A percentile compares a stretch with the other conserved stretches of the same genome.
Evolutionary conservation across 371 early-diverging fungal species (phyloP).

Genomic region (Dichotomocladium elegans): DNA sequence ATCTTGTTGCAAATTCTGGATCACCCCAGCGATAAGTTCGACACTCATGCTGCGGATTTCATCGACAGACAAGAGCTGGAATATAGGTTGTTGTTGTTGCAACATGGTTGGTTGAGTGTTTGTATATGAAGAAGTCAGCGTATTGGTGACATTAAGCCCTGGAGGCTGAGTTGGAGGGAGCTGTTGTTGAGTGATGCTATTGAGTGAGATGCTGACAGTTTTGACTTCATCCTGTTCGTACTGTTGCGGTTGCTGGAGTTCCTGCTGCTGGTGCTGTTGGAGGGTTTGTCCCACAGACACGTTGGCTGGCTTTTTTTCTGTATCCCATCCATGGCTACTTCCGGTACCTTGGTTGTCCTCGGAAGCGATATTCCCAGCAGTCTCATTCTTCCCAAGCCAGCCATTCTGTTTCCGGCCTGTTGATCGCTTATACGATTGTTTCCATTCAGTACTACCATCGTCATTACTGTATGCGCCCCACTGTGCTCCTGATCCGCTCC

Average conservation of each 20-base stretch:
- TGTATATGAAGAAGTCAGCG: not conserved
- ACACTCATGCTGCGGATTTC: slow-evolving; percentile 8
- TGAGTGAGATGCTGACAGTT: slow-evolving; percentile 12
- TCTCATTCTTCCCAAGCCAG: too few species aligned
- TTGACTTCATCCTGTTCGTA: not conserved
- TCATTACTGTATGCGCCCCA: too few species aligned
- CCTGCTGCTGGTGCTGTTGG: not conserved
- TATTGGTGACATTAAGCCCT: not conserved
- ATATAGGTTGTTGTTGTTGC: not conserved
- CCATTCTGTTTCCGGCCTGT: too few species aligned
- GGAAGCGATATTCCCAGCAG: too few species aligned
- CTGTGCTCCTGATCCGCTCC: too few species aligned
- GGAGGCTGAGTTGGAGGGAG: slow-evolving; percentile 1
- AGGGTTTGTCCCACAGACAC: not conserved
- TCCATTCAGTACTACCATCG: too few species aligned
- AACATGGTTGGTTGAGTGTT: not conserved
- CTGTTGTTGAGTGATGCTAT: slow-evolving; percentile 7
- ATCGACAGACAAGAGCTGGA: not conserved
- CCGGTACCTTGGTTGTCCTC: too few species aligned
- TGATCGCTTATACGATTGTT: too few species aligned
- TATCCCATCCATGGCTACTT: not conserved
- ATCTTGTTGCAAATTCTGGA: slow-evolving; percentile 10
- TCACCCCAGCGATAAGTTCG: slow-evolving; percentile 21
- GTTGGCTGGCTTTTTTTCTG: not conserved
- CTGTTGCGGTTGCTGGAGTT: not conserved